phyloP scores from a whole-genome alignment of 2,329 filamentous ascomycete species.

The Xylaria sp. region DNA sequence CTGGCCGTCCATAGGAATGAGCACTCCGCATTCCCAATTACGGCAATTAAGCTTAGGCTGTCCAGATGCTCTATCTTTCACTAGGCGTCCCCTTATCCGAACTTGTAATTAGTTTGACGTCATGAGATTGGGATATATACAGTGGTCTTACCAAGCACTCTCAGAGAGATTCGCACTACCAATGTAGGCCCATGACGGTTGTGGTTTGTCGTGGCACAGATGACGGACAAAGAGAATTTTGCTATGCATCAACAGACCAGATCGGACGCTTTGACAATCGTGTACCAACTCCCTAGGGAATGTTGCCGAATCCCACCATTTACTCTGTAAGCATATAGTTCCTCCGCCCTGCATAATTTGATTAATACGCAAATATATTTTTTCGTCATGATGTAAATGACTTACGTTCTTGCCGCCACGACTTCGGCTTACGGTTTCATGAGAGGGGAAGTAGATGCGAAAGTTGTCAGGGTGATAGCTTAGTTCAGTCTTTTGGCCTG shows the following conservation, averaged over 20 bases:
- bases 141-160: conserved; percentile 79
- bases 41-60: conserved; percentile 80
- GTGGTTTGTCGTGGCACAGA: conserved; percentile 36
- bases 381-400: conserved; percentile 30
- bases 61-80: conserved; percentile 73
- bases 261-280: conserved; percentile 77
- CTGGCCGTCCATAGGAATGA: conserved; percentile 67
- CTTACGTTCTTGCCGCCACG: conserved; percentile 69
- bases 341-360: conserved; percentile 69
- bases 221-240: conserved; percentile 72
- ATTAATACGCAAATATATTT: conserved; percentile 22
- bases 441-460: conserved; percentile 83
- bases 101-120: conserved; percentile 23
- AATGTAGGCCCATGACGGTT: conserved; percentile 79
- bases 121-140: conserved; percentile 7
- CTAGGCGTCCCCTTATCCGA: conserved; percentile 76
- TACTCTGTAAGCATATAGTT: conserved; percentile 81
- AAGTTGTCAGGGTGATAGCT: conserved; percentile 60
- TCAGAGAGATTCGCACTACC: conserved; percentile 94
- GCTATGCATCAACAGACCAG: conserved; percentile 85
- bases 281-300: conserved; percentile 80
- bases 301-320: conserved; percentile 73
- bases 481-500: conserved; percentile 39
- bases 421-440: conserved; percentile 73
- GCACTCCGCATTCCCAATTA: conserved; percentile 96